Percentiles rank a stretch among this genome's conserved stretches.
Conservation (phyloP, 495 filamentous ascomycete species). For the Penicillium cosmopolitanum region DNA sequence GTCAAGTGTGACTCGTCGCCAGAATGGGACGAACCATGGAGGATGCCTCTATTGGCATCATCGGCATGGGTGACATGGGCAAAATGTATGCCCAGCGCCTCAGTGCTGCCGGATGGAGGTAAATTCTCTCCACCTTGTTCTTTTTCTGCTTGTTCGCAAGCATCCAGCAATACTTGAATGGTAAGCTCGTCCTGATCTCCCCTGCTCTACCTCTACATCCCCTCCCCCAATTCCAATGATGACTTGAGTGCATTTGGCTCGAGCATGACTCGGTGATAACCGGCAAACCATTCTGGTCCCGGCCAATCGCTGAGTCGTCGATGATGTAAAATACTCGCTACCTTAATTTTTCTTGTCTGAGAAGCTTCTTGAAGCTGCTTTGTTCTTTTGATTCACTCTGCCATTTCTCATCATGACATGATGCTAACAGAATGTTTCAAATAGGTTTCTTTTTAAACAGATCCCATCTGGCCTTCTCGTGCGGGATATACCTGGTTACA, state of each 20-base stretch:
- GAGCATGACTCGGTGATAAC: conserved; percentile 69
- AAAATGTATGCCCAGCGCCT: conserved; percentile 95
- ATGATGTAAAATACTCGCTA: conserved; percentile 98
- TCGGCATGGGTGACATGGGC: conserved; percentile 99
- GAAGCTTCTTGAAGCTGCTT: conserved; percentile 16
- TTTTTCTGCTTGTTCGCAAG: conserved; percentile 14
- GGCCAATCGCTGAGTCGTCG: conserved; percentile 58
- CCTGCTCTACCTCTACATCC: conserved; percentile 5
- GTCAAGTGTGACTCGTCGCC: conserved; percentile 12
- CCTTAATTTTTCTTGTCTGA: conserved; percentile 90
- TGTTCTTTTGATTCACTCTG: conserved; percentile 11
- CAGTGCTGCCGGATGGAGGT: conserved; percentile 95
- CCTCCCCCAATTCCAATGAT: conserved; percentile 65
- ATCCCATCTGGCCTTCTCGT: conserved; percentile 2
- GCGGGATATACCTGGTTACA: conserved; percentile 8
- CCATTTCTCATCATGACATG: conserved; percentile 11
- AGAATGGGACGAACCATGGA: conserved; percentile 58
- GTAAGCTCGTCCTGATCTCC: conserved; percentile 32
- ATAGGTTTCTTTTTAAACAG: conserved; percentile 6
- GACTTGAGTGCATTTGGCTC: conserved; percentile 99
- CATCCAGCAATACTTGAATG: conserved; percentile 22
- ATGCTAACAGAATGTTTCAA: conserved; percentile 15
- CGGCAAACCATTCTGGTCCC: conserved; percentile 57
- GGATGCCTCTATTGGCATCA: conserved; percentile 80
- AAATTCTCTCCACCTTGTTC: conserved; percentile 37